Evolutionary conservation across 148 eudicot genomes (phyloP).

Genomic region (Arctostaphylos glauca): DNA sequence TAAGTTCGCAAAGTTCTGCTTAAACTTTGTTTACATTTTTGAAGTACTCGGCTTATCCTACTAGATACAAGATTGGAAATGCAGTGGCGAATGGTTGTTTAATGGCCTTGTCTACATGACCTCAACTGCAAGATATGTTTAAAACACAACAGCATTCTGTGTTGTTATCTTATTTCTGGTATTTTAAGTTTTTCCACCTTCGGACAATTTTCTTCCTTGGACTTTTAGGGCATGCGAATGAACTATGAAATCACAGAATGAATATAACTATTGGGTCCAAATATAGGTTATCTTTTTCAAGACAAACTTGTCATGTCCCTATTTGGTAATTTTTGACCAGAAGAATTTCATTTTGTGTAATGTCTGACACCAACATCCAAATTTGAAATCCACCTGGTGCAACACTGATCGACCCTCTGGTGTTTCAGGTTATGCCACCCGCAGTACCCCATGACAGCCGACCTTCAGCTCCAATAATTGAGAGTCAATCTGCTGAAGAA

Average conservation of each 20-base stretch:
- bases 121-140: background rate
- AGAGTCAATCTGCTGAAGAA: conserved; percentile 20
- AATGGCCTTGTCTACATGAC: no score
- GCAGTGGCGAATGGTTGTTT: background rate
- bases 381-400: background rate
- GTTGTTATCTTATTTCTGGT: background rate
- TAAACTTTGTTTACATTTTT: background rate
- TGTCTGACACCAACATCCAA: background rate
- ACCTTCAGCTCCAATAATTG: conserved; percentile 23
- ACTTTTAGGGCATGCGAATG: background rate
- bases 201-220: background rate
- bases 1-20: no score
- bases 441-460: background rate
- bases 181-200: background rate
- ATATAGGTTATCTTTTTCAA: background rate
- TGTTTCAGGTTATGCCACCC: conserved; percentile 32
- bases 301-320: background rate
- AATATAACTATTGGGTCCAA: background rate
- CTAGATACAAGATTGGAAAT: background rate
- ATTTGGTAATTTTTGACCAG: background rate
- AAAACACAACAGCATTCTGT: background rate
- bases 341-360: background rate
- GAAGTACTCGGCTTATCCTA: background rate
- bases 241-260: background rate
- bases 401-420: background rate